Evolutionary conservation across 2,329 filamentous ascomycete genomes (phyloP).

Genomic region (Diplodia mutila): DNA sequence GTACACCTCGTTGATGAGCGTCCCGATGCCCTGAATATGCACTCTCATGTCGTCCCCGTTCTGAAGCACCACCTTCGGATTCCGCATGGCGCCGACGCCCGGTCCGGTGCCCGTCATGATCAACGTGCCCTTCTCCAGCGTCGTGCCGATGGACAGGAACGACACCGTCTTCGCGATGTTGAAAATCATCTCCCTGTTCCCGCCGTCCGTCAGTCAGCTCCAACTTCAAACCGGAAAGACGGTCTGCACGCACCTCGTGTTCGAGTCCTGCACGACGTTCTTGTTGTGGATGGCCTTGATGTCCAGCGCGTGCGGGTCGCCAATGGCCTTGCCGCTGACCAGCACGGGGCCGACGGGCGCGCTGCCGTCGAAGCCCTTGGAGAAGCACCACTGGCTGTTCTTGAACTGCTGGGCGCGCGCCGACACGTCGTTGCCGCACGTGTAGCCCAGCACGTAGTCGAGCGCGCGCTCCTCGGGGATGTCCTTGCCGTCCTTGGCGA

Average conservation of each 20-base stretch:
- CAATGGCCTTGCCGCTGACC: slow-evolving; percentile 48
- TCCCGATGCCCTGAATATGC: slow-evolving; percentile 44
- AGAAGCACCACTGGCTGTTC: slow-evolving; percentile 58
- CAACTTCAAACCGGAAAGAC: too few relatives aligned
- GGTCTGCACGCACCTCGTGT: slow-evolving; percentile 31
- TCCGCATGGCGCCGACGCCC: slow-evolving; percentile 49
- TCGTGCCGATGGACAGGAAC: slow-evolving; percentile 51
- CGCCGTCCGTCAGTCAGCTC: slow-evolving; percentile 19
- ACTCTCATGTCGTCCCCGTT: slow-evolving; percentile 47
- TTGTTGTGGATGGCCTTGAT: slow-evolving; percentile 56
- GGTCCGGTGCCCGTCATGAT: slow-evolving; percentile 56
- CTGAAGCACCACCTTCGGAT: slow-evolving; percentile 45
- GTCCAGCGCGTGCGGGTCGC: slow-evolving; percentile 48
- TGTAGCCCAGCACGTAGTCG: slow-evolving; percentile 58
- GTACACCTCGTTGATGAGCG: slow-evolving; percentile 43
- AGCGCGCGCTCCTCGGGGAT: slow-evolving; percentile 51
- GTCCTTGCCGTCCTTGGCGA: slow-evolving; percentile 57
- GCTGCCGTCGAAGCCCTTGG: slow-evolving; percentile 60
- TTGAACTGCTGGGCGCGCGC: slow-evolving; percentile 56
- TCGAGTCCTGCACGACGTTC: slow-evolving; percentile 49
- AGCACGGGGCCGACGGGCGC: slow-evolving; percentile 58
- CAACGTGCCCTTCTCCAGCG: slow-evolving; percentile 53
- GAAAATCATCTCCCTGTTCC: slow-evolving; percentile 53
- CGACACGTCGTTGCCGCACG: slow-evolving; percentile 60
- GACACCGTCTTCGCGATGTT: slow-evolving; percentile 50